Conservation (phyloP, 345 rosid genomes). For the Mallotus nudiflorus region DNA sequence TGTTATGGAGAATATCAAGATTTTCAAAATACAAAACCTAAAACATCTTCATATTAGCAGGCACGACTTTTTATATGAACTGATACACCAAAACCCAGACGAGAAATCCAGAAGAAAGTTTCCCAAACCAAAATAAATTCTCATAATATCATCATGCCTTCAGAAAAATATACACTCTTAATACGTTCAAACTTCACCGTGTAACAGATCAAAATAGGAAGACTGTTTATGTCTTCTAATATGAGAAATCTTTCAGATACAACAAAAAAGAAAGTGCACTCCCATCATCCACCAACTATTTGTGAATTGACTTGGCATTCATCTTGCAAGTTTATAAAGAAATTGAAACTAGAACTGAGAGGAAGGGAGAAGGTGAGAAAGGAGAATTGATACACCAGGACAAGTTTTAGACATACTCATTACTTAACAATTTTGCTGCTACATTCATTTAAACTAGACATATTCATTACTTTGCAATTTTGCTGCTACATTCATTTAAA, state of each 20-base stretch:
- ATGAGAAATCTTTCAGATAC: neutral
- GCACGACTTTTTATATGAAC: neutral
- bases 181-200: neutral
- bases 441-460: constrained; percentile 35
- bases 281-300: neutral
- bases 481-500: constrained; percentile 34
- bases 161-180: constrained; percentile 1
- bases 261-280: neutral
- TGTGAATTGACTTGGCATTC: constrained; percentile 1
- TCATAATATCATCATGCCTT: neutral
- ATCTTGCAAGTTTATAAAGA: neutral
- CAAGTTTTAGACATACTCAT: constrained; percentile 7
- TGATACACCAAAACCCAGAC: too few relatives aligned
- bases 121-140: neutral
- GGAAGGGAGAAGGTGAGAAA: neutral
- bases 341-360: neutral
- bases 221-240: neutral
- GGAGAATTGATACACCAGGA: neutral
- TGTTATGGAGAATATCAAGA: constrained; percentile 13
- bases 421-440: constrained; percentile 24
- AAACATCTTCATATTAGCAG: constrained; percentile 10
- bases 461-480: constrained; percentile 18
- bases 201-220: constrained; percentile 2
- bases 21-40: constrained; percentile 12
- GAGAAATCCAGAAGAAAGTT: too few relatives aligned